Conservation (phyloP, 441 rosid genomes). For the California macrophylla region DNA sequence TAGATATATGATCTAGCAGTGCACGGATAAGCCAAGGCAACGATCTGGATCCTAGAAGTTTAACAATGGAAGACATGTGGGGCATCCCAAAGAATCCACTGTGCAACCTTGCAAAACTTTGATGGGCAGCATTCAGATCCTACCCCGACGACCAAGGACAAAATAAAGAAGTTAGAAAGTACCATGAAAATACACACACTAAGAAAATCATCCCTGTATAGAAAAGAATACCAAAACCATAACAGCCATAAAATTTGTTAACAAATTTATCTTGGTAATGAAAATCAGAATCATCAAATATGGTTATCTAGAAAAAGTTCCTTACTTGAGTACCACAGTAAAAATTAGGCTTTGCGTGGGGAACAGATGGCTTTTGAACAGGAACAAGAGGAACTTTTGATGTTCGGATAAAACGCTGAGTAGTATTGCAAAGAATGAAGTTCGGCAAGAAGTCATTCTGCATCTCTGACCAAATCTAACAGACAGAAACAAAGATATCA, state of each 20-base stretch:
- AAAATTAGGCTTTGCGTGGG: constrained; percentile 83
- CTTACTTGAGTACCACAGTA: constrained; percentile 93
- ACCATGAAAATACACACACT: not conserved
- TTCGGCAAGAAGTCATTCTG: constrained; percentile 94
- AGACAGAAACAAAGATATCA: constrained; percentile 14
- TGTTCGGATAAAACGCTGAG: constrained; percentile 90
- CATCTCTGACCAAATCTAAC: constrained; percentile 99
- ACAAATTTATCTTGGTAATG: no score
- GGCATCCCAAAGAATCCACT: constrained; percentile 89
- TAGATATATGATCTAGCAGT: constrained; percentile 86
- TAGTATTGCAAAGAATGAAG: constrained; percentile 94
- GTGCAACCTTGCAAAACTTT: constrained; percentile 86
- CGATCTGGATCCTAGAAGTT: constrained; percentile 91
- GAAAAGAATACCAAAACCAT: no score
- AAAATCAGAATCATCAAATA: constrained; percentile 17
- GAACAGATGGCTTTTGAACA: constrained; percentile 89
- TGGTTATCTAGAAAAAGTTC: constrained; percentile 13
- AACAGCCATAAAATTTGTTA: not conserved
- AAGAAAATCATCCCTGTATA: not conserved
- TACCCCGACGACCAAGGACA: constrained; percentile 23
- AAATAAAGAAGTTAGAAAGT: constrained; percentile 8
- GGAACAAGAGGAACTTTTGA: constrained; percentile 60
- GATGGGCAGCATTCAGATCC: constrained; percentile 97
- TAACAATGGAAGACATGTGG: constrained; percentile 75
- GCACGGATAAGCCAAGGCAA: constrained; percentile 98